Conservation (phyloP, 345 rosid species). For the Garcia nutans region DNA sequence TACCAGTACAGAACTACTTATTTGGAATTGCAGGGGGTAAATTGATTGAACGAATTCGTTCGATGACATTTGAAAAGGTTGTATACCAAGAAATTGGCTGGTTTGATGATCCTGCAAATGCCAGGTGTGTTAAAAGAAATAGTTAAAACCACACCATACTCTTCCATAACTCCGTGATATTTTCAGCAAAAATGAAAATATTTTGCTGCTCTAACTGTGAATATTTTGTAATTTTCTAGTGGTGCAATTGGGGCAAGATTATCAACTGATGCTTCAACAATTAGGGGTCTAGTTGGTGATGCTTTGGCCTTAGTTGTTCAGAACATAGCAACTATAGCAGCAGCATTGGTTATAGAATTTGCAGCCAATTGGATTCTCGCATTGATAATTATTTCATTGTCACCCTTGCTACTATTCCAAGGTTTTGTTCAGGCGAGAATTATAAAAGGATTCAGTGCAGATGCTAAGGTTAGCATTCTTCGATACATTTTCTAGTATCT, state of each 20-base stretch:
- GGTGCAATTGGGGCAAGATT: constrained; percentile 69
- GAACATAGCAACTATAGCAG: constrained; percentile 44
- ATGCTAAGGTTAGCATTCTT: constrained; percentile 32
- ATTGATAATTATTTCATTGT: constrained; percentile 35
- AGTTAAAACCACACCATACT: neutral
- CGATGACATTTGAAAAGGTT: constrained; percentile 65
- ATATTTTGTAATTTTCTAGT: constrained; percentile 27
- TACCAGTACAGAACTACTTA: constrained; percentile 64
- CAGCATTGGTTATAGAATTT: constrained; percentile 52
- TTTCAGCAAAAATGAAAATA: neutral
- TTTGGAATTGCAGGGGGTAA: constrained; percentile 86
- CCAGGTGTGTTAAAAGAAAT: constrained; percentile 41
- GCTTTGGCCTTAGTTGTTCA: constrained; percentile 51
- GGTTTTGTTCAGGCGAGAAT: constrained; percentile 46
- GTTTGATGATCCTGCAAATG: constrained; percentile 76
- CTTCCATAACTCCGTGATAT: neutral
- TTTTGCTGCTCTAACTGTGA: neutral
- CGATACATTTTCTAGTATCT: neutral
- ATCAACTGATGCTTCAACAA: constrained; percentile 58
- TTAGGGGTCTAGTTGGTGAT: constrained; percentile 57
- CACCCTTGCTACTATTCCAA: constrained; percentile 47
- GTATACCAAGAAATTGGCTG: constrained; percentile 84
- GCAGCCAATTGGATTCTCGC: constrained; percentile 61
- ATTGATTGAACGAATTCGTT: constrained; percentile 63
- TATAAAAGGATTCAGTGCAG: constrained; percentile 56